Conservation (phyloP, 2,329 filamentous ascomycete species). For the Falciphora oryzae region DNA sequence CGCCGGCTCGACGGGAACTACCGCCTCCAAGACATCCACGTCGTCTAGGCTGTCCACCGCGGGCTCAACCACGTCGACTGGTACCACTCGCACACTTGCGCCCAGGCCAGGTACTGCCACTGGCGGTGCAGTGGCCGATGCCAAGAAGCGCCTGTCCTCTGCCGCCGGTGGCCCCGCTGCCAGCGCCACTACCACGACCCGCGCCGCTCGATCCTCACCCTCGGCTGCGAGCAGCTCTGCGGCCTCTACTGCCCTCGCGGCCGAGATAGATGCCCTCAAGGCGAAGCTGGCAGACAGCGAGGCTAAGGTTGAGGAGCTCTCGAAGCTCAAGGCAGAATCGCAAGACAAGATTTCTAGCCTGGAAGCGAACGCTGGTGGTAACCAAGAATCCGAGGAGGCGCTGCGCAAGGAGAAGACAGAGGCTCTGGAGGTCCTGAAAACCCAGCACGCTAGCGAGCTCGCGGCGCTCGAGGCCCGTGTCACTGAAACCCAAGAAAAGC, state of each 20-base stretch:
- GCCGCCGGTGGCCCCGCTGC: slow-evolving; percentile 33
- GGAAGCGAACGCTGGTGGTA: slow-evolving; percentile 32
- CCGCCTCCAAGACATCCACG: slow-evolving; percentile 24
- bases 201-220: slow-evolving; percentile 35
- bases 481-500: slow-evolving; percentile 9
- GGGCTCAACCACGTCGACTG: slow-evolving; percentile 22
- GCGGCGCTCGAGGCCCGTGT: slow-evolving; percentile 29
- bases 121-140: slow-evolving; percentile 35
- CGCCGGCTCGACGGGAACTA: slow-evolving; percentile 31
- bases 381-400: slow-evolving; percentile 33
- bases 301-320: slow-evolving; percentile 48
- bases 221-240: slow-evolving; percentile 17
- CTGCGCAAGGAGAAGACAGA: slow-evolving; percentile 37
- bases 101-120: slow-evolving; percentile 28
- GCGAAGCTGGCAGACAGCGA: slow-evolving; percentile 53
- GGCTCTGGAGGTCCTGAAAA: slow-evolving; percentile 42
- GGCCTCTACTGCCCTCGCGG: slow-evolving; percentile 28
- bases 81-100: slow-evolving; percentile 25
- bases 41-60: slow-evolving; percentile 33
- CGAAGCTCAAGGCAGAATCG: slow-evolving; percentile 48
- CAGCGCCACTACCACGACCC: slow-evolving; percentile 31
- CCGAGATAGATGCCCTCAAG: slow-evolving; percentile 54
- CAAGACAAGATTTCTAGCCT: slow-evolving; percentile 51
- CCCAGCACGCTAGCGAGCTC: slow-evolving; percentile 43
- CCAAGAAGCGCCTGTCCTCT: slow-evolving; percentile 53